Conservation (phyloP, 768 basidiomycete genomes). For the Collybia mongolica region DNA sequence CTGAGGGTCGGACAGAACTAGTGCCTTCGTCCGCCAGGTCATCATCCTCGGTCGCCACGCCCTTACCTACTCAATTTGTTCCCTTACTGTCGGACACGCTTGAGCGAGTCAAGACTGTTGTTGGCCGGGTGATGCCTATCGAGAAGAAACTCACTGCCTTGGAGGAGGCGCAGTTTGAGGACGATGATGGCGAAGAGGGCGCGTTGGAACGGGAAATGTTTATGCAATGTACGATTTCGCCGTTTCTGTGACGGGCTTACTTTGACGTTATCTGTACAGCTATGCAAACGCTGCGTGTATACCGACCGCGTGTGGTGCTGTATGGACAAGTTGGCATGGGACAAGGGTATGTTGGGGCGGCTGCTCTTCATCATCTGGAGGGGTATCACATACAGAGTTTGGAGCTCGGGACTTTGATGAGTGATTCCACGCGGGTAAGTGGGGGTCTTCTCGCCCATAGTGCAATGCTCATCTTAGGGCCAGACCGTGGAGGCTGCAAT, state of each 20-base stretch:
- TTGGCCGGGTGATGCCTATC: conserved; percentile 76
- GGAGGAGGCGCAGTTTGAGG: conserved; percentile 95
- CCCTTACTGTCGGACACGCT: conserved; percentile 73
- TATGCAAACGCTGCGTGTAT: conserved; percentile 88
- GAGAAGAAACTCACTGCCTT: conserved; percentile 81
- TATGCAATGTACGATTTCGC: conserved; percentile 65
- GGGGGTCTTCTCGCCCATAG: neutral
- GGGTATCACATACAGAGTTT: conserved; percentile 94
- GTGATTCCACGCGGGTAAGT: conserved; percentile 85
- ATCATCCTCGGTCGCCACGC: conserved; percentile 79
- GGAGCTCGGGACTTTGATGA: conserved; percentile 84
- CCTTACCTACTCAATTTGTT: conserved; percentile 80
- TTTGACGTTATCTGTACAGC: conserved; percentile 42
- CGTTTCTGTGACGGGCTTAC: neutral
- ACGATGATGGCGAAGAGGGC: conserved; percentile 69
- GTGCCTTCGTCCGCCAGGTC: conserved; percentile 95
- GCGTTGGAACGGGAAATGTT: conserved; percentile 86
- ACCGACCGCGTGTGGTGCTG: conserved; percentile 84
- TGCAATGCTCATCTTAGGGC: conserved; percentile 1
- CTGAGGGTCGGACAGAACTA: conserved; percentile 54
- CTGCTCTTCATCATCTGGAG: conserved; percentile 90
- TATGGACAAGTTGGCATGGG: conserved; percentile 88
- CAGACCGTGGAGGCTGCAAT: conserved; percentile 91
- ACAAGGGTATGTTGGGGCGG: conserved; percentile 86
- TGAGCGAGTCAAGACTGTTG: conserved; percentile 66